Percentiles rank a stretch among this genome's conserved stretches.
Evolutionary conservation across 768 basidiomycete genomes (phyloP).

Genomic region (Calocybe gangraenosa): DNA sequence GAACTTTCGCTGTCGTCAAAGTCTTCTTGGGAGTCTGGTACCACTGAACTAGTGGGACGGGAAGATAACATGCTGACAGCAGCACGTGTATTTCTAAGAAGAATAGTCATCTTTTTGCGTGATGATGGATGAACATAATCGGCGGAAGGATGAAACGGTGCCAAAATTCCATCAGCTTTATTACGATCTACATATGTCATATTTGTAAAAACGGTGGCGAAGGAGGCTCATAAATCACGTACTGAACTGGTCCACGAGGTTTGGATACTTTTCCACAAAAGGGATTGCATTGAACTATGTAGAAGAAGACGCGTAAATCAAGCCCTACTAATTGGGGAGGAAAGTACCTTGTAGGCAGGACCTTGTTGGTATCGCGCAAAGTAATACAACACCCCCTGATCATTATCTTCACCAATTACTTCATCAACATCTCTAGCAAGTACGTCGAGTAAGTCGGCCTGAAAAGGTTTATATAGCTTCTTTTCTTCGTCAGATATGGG

Average conservation of each 20-base stretch:
- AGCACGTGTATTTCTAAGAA: slow-evolving; percentile 23
- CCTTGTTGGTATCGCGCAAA: slow-evolving; percentile 58
- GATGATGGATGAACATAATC: slow-evolving; percentile 55
- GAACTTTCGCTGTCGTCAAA: slow-evolving; percentile 22
- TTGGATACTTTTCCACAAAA: slow-evolving; percentile 34
- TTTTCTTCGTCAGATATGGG: slow-evolving; percentile 33
- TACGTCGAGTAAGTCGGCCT: slow-evolving; percentile 28
- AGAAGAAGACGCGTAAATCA: slow-evolving; percentile 24
- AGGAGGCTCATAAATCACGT: slow-evolving; percentile 19
- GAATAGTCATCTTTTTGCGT: slow-evolving; percentile 39
- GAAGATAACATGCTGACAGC: slow-evolving; percentile 21
- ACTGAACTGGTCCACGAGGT: slow-evolving; percentile 57
- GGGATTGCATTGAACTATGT: slow-evolving; percentile 39
- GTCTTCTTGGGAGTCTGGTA: slow-evolving; percentile 31
- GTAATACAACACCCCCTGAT: slow-evolving; percentile 42
- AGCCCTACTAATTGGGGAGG: slow-evolving; percentile 8
- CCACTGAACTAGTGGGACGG: slow-evolving; percentile 22
- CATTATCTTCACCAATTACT: slow-evolving; percentile 55
- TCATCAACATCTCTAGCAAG: slow-evolving; percentile 33
- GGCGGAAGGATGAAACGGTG: slow-evolving; percentile 58
- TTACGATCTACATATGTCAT: slow-evolving; percentile 41
- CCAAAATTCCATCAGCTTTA: slow-evolving; percentile 37
- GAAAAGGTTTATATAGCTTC: slow-evolving; percentile 34
- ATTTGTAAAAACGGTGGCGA: slow-evolving; percentile 6
- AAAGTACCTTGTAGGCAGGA: slow-evolving; percentile 53